Percentiles rank a stretch among this genome's conserved stretches.
These are phyloP conservation scores for Suhomyces wounanorum DNA, from an alignment of 1,139 yeast species.

Conservation along the genomic window DNA sequence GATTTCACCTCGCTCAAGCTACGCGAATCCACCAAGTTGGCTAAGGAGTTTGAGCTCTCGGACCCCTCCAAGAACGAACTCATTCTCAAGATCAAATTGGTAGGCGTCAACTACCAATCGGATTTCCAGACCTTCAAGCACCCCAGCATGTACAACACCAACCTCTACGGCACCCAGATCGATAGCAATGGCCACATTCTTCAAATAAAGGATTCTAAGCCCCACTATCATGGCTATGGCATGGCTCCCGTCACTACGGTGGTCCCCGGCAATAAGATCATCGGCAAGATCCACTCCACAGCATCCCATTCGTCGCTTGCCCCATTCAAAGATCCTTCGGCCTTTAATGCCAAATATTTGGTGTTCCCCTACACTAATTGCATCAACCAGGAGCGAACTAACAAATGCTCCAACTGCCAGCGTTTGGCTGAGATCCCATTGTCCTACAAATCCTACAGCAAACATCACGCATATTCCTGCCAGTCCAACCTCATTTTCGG, in stretches of 20 bases:
- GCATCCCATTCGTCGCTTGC: constrained; percentile 12
- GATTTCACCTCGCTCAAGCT: constrained; percentile 24
- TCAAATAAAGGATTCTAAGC: background rate
- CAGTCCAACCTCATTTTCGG: constrained; percentile 34
- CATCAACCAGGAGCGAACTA: constrained; percentile 24
- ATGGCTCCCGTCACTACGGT: constrained; percentile 11
- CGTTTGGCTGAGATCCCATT: constrained; percentile 6
- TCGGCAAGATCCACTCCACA: constrained; percentile 28
- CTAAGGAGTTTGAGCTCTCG: constrained; percentile 25
- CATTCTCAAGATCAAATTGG: constrained; percentile 33
- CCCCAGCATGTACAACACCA: constrained; percentile 8
- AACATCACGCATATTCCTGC: constrained; percentile 25
- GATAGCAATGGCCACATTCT: background rate
- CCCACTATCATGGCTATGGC: background rate
- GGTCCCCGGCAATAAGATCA: constrained; percentile 38
- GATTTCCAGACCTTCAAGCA: constrained; percentile 26
- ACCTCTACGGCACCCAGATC: background rate
- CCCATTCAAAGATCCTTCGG: constrained; percentile 4
- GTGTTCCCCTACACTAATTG: constrained; percentile 43
- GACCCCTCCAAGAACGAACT: constrained; percentile 24
- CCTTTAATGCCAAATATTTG: constrained; percentile 26
- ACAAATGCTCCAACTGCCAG: constrained; percentile 29
- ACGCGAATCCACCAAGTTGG: constrained; percentile 33
- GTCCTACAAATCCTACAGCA: constrained; percentile 13
- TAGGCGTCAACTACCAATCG: constrained; percentile 30